phyloP scores from a whole-genome alignment of 2,329 filamentous ascomycete species.

The Fusarium sp. region DNA sequence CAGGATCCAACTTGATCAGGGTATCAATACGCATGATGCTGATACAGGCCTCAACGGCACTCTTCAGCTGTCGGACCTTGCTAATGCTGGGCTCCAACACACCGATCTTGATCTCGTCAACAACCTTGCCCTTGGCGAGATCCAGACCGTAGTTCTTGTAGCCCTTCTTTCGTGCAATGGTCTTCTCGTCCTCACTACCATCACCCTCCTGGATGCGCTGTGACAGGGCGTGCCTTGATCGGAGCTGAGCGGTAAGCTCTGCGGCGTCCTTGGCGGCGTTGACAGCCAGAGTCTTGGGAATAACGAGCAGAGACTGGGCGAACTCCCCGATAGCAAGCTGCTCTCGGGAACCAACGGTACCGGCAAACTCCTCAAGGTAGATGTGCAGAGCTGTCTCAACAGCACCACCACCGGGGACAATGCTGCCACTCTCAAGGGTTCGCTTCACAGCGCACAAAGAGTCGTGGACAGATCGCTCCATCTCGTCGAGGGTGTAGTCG shows the following conservation, averaged over 20 bases:
- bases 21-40: slow-evolving; percentile 99
- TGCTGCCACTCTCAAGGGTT: slow-evolving; percentile 94
- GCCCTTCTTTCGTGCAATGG: slow-evolving; percentile 90
- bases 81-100: slow-evolving; percentile 97
- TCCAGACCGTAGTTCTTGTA: slow-evolving; percentile 99
- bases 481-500: slow-evolving; percentile 97
- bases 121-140: slow-evolving; percentile 86
- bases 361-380: slow-evolving; percentile 98
- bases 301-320: slow-evolving; percentile 90
- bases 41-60: slow-evolving; percentile 97
- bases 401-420: slow-evolving; percentile 95
- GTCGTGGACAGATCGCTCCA: slow-evolving; percentile 98
- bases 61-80: slow-evolving; percentile 98
- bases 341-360: slow-evolving; percentile 95
- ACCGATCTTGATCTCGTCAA: slow-evolving; percentile 93
- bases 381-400: slow-evolving; percentile 99
- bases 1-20: slow-evolving; percentile 96
- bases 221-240: slow-evolving; percentile 91
- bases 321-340: slow-evolving; percentile 99
- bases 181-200: slow-evolving; percentile 86
- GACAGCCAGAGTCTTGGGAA: slow-evolving; percentile 95
- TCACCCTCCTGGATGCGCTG: slow-evolving; percentile 92
- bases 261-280: slow-evolving; percentile 98
- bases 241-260: slow-evolving; percentile 94
- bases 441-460: slow-evolving; percentile 97